Evolutionary conservation across 208 protist species (phyloP).

Genomic region (Spongospora subterranea): DNA sequence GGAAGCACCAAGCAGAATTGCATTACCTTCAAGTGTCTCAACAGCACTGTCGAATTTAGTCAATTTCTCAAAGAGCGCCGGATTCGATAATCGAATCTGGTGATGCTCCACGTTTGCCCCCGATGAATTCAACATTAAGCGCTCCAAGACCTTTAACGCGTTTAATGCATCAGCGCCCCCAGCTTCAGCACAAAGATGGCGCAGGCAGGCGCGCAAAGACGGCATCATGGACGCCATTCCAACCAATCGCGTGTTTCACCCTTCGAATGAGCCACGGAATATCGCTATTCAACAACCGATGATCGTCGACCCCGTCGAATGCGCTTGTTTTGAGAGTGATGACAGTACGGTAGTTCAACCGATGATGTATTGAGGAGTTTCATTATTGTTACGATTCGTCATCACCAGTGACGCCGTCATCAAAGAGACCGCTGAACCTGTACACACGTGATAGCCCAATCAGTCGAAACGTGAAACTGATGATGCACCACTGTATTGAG

Average conservation of each 20-base stretch:
- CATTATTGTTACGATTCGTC: too few relatives aligned
- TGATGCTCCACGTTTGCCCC: conserved; percentile 1
- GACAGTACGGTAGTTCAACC: too few relatives aligned
- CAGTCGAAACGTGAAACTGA: too few relatives aligned
- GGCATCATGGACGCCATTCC: background rate
- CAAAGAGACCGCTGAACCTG: too few relatives aligned
- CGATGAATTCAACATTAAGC: background rate
- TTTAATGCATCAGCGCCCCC: background rate
- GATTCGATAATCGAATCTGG: conserved; percentile 48
- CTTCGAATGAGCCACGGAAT: too few relatives aligned
- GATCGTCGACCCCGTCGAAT: too few relatives aligned
- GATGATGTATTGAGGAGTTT: too few relatives aligned
- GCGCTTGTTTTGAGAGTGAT: too few relatives aligned
- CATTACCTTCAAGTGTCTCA: background rate
- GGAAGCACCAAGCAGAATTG: background rate
- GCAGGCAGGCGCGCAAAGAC: background rate
- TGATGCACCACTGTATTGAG: too few relatives aligned
- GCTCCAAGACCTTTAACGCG: background rate
- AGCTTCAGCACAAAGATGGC: conserved; percentile 27
- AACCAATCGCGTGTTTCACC: background rate
- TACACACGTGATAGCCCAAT: too few relatives aligned
- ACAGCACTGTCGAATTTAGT: conserved; percentile 8
- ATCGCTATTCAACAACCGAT: too few relatives aligned
- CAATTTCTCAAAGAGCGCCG: conserved; percentile 19
- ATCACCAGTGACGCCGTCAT: too few relatives aligned